phyloP scores from a whole-genome alignment of 164 flowering plant species.

The Magnolia changhungtana region DNA sequence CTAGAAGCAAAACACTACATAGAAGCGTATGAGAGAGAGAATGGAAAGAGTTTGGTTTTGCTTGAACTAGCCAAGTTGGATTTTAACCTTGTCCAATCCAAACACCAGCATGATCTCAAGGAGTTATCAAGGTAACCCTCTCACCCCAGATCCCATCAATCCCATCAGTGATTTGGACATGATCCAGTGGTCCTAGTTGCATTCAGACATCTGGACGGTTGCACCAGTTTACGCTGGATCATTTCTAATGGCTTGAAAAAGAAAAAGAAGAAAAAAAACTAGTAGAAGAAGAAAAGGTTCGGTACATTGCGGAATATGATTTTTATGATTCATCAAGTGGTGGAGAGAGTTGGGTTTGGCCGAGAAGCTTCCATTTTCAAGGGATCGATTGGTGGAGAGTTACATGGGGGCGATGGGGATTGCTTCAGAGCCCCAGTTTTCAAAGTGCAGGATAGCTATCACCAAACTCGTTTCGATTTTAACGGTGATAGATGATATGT shows the following conservation, averaged over 20 bases:
- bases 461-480: slow-evolving; percentile 25
- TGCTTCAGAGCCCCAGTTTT: slow-evolving; percentile 25
- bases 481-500: slow-evolving; percentile 37
- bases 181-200: no score
- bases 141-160: no score
- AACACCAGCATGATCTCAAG: slow-evolving; percentile 34
- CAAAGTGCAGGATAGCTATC: slow-evolving; percentile 21
- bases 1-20: slow-evolving; percentile 23
- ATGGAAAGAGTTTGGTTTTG: slow-evolving; percentile 14
- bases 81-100: slow-evolving; percentile 24
- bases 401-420: slow-evolving; percentile 33
- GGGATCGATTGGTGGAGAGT: slow-evolving; percentile 39
- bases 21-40: not conserved
- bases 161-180: no score
- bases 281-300: no score
- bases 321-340: not conserved
- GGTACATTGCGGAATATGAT: not conserved
- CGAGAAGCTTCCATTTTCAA: slow-evolving; percentile 27
- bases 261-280: no score
- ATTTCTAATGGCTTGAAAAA: no score
- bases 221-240: no score
- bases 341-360: slow-evolving; percentile 26
- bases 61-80: slow-evolving; percentile 39
- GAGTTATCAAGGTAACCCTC: slow-evolving; percentile 32
- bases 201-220: no score